These are phyloP conservation scores for Pezicula rhizophila DNA, from an alignment of 2,329 filamentous ascomycete genomes.

Conservation along the genomic window DNA sequence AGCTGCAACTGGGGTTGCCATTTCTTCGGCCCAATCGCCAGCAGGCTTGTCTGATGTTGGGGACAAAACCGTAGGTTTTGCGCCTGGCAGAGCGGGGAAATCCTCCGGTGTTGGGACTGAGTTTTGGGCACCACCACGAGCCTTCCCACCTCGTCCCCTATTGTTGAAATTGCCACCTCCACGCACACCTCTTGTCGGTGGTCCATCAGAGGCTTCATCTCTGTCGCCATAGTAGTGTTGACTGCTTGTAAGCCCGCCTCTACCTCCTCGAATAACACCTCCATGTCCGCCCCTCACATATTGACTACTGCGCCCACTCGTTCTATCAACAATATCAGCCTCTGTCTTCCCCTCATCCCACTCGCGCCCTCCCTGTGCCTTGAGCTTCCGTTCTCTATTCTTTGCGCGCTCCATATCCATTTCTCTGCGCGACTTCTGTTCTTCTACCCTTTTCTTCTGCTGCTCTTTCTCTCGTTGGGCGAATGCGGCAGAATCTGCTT, in stretches of 20 bases:
- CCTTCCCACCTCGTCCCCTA: slow-evolving; percentile 14
- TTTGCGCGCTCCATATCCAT: slow-evolving; percentile 29
- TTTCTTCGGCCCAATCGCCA: slow-evolving; percentile 25
- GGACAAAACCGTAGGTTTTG: not conserved
- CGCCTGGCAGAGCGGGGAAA: slow-evolving; percentile 20
- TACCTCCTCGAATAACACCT: slow-evolving; percentile 20
- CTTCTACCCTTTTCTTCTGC: slow-evolving; percentile 38
- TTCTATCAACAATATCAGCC: slow-evolving; percentile 24
- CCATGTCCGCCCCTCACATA: slow-evolving; percentile 26
- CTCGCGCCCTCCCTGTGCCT: slow-evolving; percentile 26
- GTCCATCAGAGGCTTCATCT: not conserved
- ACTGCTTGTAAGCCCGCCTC: slow-evolving; percentile 3
- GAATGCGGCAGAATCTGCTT: slow-evolving; percentile 61
- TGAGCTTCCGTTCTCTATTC: slow-evolving; percentile 28
- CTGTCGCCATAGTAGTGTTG: too few relatives aligned
- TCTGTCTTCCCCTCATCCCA: slow-evolving; percentile 29
- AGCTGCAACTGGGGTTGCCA: slow-evolving; percentile 21
- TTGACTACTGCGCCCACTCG: slow-evolving; percentile 16
- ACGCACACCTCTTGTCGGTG: slow-evolving; percentile 2
- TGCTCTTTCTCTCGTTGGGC: slow-evolving; percentile 56
- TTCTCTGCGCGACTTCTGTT: slow-evolving; percentile 20
- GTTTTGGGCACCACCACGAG: slow-evolving; percentile 1
- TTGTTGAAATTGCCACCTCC: slow-evolving; percentile 13
- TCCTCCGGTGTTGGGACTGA: slow-evolving; percentile 16
- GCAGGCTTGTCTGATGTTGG: slow-evolving; percentile 7